These are phyloP conservation scores for Amphirosellinia nigrospora DNA, from an alignment of 495 filamentous ascomycete genomes.

Conservation along the genomic window DNA sequence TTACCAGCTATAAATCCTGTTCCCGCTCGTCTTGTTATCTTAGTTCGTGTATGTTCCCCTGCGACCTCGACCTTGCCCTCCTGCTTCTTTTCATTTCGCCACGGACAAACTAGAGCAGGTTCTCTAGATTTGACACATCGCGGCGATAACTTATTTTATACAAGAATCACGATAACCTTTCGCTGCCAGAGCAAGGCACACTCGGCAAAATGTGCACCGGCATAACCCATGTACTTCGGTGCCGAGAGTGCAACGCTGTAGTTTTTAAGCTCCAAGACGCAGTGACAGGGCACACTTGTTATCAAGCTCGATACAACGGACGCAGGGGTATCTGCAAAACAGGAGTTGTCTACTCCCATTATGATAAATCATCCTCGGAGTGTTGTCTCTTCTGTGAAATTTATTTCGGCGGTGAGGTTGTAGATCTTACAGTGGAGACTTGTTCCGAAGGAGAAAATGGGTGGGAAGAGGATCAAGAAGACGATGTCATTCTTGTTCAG, in stretches of 20 bases:
- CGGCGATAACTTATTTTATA: neutral
- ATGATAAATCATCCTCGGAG: conserved; percentile 23
- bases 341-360: conserved; percentile 28
- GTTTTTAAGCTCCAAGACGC: conserved; percentile 19
- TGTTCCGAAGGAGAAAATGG: conserved; percentile 2
- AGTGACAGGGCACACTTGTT: conserved; percentile 30
- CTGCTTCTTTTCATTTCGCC: neutral
- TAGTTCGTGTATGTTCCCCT: neutral
- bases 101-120: conserved; percentile 9
- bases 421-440: conserved; percentile 1
- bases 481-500: neutral
- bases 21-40: neutral
- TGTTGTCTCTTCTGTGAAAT: conserved; percentile 34
- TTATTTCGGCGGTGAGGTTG: conserved; percentile 4
- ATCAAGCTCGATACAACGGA: conserved; percentile 14
- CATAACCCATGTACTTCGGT: conserved; percentile 20
- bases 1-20: neutral
- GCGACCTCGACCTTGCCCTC: neutral
- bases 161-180: neutral
- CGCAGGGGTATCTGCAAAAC: conserved; percentile 29
- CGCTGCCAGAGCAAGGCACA: neutral
- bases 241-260: conserved; percentile 21
- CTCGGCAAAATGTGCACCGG: conserved; percentile 32
- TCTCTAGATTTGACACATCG: conserved; percentile 4
- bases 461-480: conserved; percentile 6